A percentile compares a stretch with the other conserved stretches of the same genome.
Conservation (phyloP, 2,329 filamentous ascomycete genomes). For the Penicillium vulpinum region DNA sequence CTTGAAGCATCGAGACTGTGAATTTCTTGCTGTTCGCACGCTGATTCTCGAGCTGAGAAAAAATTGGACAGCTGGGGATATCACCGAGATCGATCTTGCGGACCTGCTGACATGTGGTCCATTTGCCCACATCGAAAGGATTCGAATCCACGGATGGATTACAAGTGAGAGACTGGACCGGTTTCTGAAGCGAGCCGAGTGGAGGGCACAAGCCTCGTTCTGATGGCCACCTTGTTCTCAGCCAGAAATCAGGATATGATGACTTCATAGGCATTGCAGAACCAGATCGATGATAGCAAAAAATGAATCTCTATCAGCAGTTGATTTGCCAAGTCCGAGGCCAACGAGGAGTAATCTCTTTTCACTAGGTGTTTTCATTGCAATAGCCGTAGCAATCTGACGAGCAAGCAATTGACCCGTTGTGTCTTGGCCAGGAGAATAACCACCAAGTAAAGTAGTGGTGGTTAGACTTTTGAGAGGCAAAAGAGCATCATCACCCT, state of each 20-base stretch:
- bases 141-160: not conserved
- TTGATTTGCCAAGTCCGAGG: slow-evolving; percentile 54
- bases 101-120: not conserved
- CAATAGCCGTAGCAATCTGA: slow-evolving; percentile 80
- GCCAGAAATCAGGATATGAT: not conserved
- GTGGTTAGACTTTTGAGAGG: slow-evolving; percentile 82
- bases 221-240: not conserved
- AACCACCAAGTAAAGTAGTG: slow-evolving; percentile 81
- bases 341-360: slow-evolving; percentile 60
- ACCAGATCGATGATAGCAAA: slow-evolving; percentile 47
- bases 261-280: slow-evolving; percentile 40
- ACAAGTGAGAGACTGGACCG: not conserved
- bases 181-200: not conserved
- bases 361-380: slow-evolving; percentile 67
- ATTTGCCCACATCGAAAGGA: not conserved
- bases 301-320: slow-evolving; percentile 43
- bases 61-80: not conserved
- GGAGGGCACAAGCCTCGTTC: not conserved
- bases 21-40: not conserved
- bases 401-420: slow-evolving; percentile 85
- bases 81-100: not conserved
- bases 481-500: slow-evolving; percentile 59
- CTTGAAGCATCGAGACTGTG: not conserved
- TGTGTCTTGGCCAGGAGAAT: slow-evolving; percentile 74
- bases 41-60: not conserved